Evolutionary conservation across 2,329 filamentous ascomycete genomes (phyloP).

Genomic region (Neopestalotiopsis clavispora): DNA sequence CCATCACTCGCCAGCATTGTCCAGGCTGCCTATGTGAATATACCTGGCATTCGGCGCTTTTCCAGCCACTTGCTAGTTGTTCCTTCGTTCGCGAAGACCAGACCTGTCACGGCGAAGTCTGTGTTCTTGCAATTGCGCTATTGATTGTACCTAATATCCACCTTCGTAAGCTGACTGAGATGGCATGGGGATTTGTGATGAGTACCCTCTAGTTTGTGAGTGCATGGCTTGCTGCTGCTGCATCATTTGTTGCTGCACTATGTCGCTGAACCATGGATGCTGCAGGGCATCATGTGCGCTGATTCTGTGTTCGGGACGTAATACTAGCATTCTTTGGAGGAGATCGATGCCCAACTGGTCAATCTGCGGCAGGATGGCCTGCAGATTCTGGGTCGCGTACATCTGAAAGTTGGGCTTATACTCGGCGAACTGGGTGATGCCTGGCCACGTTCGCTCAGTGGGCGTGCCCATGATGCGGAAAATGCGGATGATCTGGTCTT

Average conservation of each 20-base stretch:
- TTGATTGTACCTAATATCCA: constrained; percentile 10
- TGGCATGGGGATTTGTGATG: constrained; percentile 12
- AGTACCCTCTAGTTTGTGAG: constrained; percentile 39
- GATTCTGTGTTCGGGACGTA: constrained; percentile 89
- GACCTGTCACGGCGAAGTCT: not conserved
- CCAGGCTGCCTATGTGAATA: not conserved
- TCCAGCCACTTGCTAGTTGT: not conserved
- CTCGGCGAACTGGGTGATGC: constrained; percentile 93
- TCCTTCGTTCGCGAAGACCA: not conserved
- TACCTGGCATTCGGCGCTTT: not conserved
- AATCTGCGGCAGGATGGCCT: constrained; percentile 86
- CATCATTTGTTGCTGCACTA: constrained; percentile 62
- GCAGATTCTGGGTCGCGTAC: constrained; percentile 89
- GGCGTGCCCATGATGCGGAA: constrained; percentile 99
- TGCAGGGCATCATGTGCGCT: constrained; percentile 84
- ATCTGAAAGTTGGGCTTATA: constrained; percentile 96
- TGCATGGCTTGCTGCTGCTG: constrained; percentile 46
- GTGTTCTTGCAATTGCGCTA: not conserved
- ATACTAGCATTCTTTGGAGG: constrained; percentile 87
- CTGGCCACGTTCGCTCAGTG: constrained; percentile 93
- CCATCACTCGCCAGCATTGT: not conserved
- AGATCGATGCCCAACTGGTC: constrained; percentile 87
- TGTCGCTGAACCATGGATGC: constrained; percentile 90
- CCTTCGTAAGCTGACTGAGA: constrained; percentile 9
- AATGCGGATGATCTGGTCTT: constrained; percentile 95